A percentile compares a stretch with the other conserved stretches of the same genome.
These are phyloP conservation scores for Paxillus involutus DNA, from an alignment of 768 basidiomycete genomes.

Conservation along the genomic window DNA sequence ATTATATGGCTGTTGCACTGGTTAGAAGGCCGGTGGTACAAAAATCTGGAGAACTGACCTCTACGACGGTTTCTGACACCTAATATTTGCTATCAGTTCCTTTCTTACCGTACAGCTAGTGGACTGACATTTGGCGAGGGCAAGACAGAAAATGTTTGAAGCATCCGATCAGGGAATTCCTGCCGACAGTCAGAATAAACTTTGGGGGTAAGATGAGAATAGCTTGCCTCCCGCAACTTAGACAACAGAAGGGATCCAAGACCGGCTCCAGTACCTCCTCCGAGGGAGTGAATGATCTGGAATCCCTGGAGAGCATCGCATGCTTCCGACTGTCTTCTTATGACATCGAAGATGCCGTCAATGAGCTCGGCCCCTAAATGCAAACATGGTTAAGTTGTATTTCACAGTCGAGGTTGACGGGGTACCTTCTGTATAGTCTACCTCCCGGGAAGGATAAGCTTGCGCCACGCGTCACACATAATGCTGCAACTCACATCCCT, in stretches of 20 bases:
- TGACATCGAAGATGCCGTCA: slow-evolving; percentile 79
- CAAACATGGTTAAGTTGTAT: neutral
- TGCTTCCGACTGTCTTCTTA: slow-evolving; percentile 76
- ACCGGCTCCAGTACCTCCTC: slow-evolving; percentile 89
- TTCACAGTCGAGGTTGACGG: neutral
- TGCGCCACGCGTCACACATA: slow-evolving; percentile 1
- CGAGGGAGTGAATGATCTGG: slow-evolving; percentile 85
- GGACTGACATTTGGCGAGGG: slow-evolving; percentile 54
- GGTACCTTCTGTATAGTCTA: slow-evolving; percentile 87
- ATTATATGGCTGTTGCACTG: slow-evolving; percentile 65
- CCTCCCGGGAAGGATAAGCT: slow-evolving; percentile 20
- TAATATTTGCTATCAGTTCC: slow-evolving; percentile 16
- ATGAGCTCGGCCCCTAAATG: slow-evolving; percentile 82
- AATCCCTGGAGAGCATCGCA: slow-evolving; percentile 92
- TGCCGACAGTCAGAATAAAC: slow-evolving; percentile 32
- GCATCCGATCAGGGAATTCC: slow-evolving; percentile 53
- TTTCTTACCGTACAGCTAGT: neutral
- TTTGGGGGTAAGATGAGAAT: neutral
- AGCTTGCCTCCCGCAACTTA: slow-evolving; percentile 74
- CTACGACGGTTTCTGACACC: slow-evolving; percentile 52
- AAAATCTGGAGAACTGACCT: slow-evolving; percentile 35
- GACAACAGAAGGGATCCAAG: slow-evolving; percentile 78
- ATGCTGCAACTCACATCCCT: slow-evolving; percentile 68
- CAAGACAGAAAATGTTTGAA: slow-evolving; percentile 53
- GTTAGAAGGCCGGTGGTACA: slow-evolving; percentile 6